Conservation (phyloP, 208 protist genomes). For the Trypanosoma mega region DNA sequence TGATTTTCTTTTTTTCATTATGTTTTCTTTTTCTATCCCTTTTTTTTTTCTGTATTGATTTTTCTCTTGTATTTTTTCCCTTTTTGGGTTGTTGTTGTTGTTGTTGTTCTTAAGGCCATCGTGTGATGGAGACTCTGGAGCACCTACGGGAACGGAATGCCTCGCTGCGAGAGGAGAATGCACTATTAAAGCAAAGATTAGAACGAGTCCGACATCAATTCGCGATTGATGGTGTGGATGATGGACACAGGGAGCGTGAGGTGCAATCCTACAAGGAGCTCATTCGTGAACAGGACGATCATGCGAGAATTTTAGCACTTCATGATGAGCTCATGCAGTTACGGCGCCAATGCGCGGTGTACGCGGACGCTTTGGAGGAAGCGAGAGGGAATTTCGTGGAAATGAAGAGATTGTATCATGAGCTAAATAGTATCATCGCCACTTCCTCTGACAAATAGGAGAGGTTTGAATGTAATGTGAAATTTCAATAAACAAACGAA, state of each 20-base stretch:
- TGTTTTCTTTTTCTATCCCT: slow-evolving; percentile 6
- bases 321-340: slow-evolving; percentile 63
- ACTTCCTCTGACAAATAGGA: background rate
- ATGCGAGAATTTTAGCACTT: slow-evolving; percentile 41
- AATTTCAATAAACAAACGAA: background rate
- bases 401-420: slow-evolving; percentile 68
- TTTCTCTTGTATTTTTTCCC: slow-evolving; percentile 21
- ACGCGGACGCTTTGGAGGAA: slow-evolving; percentile 74
- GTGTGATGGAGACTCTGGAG: slow-evolving; percentile 20
- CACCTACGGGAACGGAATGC: slow-evolving; percentile 35
- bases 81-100: background rate
- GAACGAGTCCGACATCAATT: slow-evolving; percentile 25
- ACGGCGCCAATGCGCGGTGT: slow-evolving; percentile 53
- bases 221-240: slow-evolving; percentile 28
- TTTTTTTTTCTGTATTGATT: slow-evolving; percentile 1
- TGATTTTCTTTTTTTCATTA: slow-evolving; percentile 2
- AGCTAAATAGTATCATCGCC: slow-evolving; percentile 35
- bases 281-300: slow-evolving; percentile 35
- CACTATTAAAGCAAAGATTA: slow-evolving; percentile 36
- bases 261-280: slow-evolving; percentile 23
- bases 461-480: background rate
- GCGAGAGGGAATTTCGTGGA: slow-evolving; percentile 63
- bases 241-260: slow-evolving; percentile 26
- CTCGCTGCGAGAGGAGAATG: slow-evolving; percentile 38
- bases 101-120: background rate